Conservation (phyloP, 2,329 filamentous ascomycete species). For the Pseudogymnoascus sp. region DNA sequence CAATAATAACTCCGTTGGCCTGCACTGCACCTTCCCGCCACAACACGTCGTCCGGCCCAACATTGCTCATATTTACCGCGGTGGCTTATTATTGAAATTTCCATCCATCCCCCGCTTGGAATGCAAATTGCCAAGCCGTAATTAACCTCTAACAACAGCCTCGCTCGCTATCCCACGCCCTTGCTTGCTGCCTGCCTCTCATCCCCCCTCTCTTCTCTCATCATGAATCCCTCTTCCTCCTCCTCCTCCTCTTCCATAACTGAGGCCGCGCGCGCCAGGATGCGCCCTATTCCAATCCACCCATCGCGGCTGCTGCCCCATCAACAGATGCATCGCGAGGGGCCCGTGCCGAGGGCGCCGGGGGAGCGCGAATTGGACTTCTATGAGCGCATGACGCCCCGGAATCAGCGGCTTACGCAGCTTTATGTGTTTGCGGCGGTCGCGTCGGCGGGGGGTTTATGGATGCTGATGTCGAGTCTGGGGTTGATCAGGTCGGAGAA, state of each 20-base stretch:
- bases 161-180: neutral
- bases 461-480: neutral
- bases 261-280: neutral
- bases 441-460: neutral
- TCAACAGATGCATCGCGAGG: constrained; percentile 4
- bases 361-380: constrained; percentile 1
- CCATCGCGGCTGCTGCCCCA: constrained; percentile 2
- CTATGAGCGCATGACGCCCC: neutral
- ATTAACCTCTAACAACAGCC: neutral
- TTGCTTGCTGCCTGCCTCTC: neutral
- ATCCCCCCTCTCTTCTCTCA: neutral
- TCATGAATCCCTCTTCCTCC: neutral
- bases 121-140: constrained; percentile 1
- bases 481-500: constrained; percentile 9
- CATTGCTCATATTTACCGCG: neutral
- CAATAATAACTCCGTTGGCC: constrained; percentile 1
- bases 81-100: constrained; percentile 6
- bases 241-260: neutral
- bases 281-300: neutral
- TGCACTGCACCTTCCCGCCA: neutral
- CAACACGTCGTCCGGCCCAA: neutral
- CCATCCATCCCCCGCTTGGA: neutral
- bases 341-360: neutral
- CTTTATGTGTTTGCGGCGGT: neutral
- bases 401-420: constrained; percentile 1